phyloP scores from a whole-genome alignment of 2,329 filamentous ascomycete species.

The Beauveria varroae region DNA sequence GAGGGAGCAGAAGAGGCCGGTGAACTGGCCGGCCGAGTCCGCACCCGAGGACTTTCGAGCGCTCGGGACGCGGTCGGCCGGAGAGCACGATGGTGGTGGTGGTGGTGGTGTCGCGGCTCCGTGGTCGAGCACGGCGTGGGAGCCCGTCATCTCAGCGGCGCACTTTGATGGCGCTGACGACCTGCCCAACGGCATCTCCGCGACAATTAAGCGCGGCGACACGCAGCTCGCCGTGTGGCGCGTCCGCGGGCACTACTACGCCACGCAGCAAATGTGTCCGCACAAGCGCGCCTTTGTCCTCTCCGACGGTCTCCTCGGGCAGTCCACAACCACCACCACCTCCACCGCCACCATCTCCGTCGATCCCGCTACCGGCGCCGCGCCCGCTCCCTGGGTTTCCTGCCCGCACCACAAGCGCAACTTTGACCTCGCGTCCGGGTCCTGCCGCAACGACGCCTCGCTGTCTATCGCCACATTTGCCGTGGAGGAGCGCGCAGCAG shows the following conservation, averaged over 20 bases:
- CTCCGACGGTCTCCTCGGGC: constrained; percentile 75
- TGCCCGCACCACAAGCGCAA: constrained; percentile 90
- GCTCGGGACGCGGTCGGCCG: constrained; percentile 28
- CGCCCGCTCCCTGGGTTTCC: constrained; percentile 61
- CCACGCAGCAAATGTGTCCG: constrained; percentile 90
- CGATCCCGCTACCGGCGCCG: constrained; percentile 17
- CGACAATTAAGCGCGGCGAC: constrained; percentile 76
- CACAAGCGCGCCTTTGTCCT: constrained; percentile 89
- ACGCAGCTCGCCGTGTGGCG: constrained; percentile 86
- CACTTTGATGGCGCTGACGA: constrained; percentile 61
- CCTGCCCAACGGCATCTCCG: constrained; percentile 63
- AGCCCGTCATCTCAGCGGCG: constrained; percentile 64
- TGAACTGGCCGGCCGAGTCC: constrained; percentile 66
- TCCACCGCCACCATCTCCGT: neutral
- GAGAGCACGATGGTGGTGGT: neutral
- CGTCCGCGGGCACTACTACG: constrained; percentile 71
- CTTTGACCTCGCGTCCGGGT: constrained; percentile 66
- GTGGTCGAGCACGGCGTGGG: constrained; percentile 54
- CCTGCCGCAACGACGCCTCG: constrained; percentile 65
- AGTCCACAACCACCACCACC: constrained; percentile 33
- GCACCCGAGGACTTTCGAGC: constrained; percentile 63
- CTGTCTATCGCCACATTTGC: constrained; percentile 79
- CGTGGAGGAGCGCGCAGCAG: constrained; percentile 57
- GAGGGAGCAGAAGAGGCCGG: constrained; percentile 64
- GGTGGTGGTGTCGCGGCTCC: no score